A percentile compares a stretch with the other conserved stretches of the same genome.
These are phyloP conservation scores for Aspergillus latus DNA, from an alignment of 2,329 filamentous ascomycete species.

Conservation along the genomic window DNA sequence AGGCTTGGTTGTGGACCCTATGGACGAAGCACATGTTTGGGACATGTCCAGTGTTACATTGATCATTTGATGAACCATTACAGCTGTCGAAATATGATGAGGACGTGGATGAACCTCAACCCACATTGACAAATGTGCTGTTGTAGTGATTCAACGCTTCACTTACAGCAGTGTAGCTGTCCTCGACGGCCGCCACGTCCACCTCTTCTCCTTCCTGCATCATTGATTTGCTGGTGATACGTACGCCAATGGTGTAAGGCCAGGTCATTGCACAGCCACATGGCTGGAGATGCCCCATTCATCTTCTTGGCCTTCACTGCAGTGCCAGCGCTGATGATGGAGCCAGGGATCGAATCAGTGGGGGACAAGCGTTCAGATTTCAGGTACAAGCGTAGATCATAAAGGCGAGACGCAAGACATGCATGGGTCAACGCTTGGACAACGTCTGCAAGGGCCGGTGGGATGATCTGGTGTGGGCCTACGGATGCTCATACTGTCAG, in stretches of 20 bases:
- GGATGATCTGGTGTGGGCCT: background rate
- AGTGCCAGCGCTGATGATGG: constrained; percentile 8
- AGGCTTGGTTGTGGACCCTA: background rate
- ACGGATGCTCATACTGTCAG: background rate
- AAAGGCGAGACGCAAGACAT: constrained; percentile 6
- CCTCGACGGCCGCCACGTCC: background rate
- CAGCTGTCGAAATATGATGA: background rate
- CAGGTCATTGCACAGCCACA: constrained; percentile 7
- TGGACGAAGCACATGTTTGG: background rate
- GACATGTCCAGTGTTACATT: background rate
- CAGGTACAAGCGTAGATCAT: constrained; percentile 14
- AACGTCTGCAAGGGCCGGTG: constrained; percentile 6
- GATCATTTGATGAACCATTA: background rate
- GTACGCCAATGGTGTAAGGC: constrained; percentile 1
- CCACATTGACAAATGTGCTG: background rate
- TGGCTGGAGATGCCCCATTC: background rate
- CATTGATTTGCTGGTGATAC: background rate
- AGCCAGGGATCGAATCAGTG: background rate
- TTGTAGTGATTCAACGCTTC: constrained; percentile 9
- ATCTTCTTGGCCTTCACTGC: constrained; percentile 6
- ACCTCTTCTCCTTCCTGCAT: constrained; percentile 1
- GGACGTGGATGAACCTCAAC: background rate
- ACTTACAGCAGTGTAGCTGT: background rate
- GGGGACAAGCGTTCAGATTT: constrained; percentile 6
- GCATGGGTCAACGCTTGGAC: constrained; percentile 4